phyloP scores from a whole-genome alignment of 139 green algal genomes.

The Chlamydomonas schloesseri region DNA sequence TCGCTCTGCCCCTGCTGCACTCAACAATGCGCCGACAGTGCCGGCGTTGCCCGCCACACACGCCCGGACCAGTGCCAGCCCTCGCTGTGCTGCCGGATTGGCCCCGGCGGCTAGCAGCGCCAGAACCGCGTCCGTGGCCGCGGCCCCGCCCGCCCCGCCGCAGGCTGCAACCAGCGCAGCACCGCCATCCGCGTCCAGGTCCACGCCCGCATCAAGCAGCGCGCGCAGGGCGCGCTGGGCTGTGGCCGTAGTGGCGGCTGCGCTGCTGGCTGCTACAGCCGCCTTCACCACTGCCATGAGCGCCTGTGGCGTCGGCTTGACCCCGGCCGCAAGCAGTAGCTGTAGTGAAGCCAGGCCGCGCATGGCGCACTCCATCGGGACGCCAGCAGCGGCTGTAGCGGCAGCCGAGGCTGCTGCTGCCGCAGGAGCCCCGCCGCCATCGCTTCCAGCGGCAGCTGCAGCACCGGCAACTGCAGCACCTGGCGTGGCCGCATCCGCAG shows the following conservation, averaged over 20 bases:
- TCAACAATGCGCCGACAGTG: too few species aligned
- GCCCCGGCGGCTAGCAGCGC: slow-evolving; percentile 11
- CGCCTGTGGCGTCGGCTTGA: not conserved
- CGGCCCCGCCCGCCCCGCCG: not conserved
- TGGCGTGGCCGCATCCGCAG: too few species aligned
- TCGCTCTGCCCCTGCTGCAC: too few species aligned
- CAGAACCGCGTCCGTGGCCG: not conserved
- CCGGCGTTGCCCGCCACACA: too few species aligned
- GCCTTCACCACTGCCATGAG: slow-evolving; percentile 1
- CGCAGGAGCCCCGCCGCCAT: too few species aligned
- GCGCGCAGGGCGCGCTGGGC: not conserved
- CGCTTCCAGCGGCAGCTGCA: not conserved
- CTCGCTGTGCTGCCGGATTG: too few species aligned
- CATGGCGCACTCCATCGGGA: too few species aligned
- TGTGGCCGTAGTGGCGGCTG: not conserved
- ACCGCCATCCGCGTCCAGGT: not conserved
- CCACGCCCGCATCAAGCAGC: not conserved
- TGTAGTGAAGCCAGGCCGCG: too few species aligned
- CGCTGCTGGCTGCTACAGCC: not conserved
- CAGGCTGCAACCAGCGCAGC: slow-evolving; percentile 9
- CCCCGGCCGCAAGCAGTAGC: not conserved
- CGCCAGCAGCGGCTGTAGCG: too few species aligned
- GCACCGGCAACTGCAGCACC: not conserved
- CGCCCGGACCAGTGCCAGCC: too few species aligned
- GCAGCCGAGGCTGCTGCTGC: too few species aligned